phyloP scores from a whole-genome alignment of 306 rosid genomes.

The Castanopsis chinensis region DNA sequence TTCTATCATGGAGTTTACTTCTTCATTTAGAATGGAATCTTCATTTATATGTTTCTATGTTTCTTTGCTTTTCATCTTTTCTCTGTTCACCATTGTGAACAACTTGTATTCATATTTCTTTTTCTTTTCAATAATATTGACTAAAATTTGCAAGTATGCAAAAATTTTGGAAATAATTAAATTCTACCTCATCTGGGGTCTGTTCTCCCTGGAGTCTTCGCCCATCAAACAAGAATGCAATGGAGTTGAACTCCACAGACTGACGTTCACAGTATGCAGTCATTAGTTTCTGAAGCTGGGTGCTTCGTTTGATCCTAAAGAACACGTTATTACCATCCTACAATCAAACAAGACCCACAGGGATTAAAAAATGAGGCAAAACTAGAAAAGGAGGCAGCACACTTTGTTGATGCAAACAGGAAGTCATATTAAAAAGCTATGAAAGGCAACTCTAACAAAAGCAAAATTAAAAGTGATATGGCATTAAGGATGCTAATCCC shows the following conservation, averaged over 20 bases:
- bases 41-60: too few relatives aligned
- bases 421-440: not conserved
- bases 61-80: too few relatives aligned
- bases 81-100: too few relatives aligned
- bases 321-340: constrained; percentile 61
- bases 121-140: too few relatives aligned
- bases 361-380: not conserved
- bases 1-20: too few relatives aligned
- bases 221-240: constrained; percentile 78
- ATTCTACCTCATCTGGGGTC: constrained; percentile 62
- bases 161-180: not conserved
- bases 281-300: constrained; percentile 56
- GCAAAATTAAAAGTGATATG: not conserved
- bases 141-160: too few relatives aligned
- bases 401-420: not conserved
- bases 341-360: not conserved
- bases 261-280: constrained; percentile 58
- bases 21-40: too few relatives aligned
- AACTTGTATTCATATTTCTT: too few relatives aligned
- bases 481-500: not conserved
- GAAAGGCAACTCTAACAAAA: not conserved
- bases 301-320: constrained; percentile 53
- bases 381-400: not conserved
- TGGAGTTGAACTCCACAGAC: constrained; percentile 47
- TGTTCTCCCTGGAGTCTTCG: constrained; percentile 55